phyloP scores from a whole-genome alignment of 306 rosid species.

The Cucurbita argyrosperma region DNA sequence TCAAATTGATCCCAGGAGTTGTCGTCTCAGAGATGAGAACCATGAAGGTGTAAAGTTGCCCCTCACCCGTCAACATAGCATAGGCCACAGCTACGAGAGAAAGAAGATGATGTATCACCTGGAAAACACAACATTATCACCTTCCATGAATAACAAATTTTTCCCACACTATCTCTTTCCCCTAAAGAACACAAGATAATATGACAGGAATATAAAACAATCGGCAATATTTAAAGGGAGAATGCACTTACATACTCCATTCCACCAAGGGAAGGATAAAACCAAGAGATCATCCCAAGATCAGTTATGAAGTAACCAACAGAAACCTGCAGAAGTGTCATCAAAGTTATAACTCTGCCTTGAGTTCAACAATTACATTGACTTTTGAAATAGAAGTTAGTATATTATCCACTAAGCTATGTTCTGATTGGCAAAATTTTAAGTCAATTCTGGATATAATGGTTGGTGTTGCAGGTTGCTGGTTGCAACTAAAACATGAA shows the following conservation, averaged over 20 bases:
- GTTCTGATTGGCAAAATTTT: not conserved
- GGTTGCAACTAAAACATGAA: not conserved
- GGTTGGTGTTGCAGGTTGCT: not conserved
- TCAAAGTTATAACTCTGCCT: not conserved
- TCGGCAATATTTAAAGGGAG: not conserved
- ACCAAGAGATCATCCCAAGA: constrained; percentile 84
- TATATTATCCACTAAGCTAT: not conserved
- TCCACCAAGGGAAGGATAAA: constrained; percentile 85
- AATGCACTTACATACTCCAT: constrained; percentile 81
- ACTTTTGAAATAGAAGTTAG: not conserved
- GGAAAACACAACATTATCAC: constrained; percentile 21
- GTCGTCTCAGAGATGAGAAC: constrained; percentile 91
- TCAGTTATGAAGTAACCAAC: constrained; percentile 86
- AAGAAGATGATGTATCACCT: constrained; percentile 86
- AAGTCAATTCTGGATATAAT: not conserved
- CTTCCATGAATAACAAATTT: not conserved
- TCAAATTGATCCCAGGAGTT: constrained; percentile 90
- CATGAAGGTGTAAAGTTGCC: constrained; percentile 82
- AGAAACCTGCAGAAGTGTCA: constrained; percentile 44
- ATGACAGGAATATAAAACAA: not conserved
- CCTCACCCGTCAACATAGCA: constrained; percentile 84
- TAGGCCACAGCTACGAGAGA: constrained; percentile 62
- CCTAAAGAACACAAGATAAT: not conserved
- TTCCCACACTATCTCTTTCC: not conserved
- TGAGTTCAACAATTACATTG: not conserved